Evolutionary conservation across 2,329 filamentous ascomycete genomes (phyloP).

Genomic region (Beauveria australis): DNA sequence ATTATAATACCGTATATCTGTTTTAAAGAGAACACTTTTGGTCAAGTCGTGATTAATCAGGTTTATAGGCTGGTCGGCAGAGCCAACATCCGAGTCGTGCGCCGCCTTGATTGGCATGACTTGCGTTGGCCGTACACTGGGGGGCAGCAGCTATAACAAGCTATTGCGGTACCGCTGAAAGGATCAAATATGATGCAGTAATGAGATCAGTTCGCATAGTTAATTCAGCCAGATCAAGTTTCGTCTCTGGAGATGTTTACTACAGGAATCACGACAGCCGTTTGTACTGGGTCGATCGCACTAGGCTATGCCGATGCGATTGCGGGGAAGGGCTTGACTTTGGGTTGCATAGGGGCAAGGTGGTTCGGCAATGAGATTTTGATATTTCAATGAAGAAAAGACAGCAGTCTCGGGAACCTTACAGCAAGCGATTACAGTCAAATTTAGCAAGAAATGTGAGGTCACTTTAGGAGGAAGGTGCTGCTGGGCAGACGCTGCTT

Average conservation of each 20-base stretch:
- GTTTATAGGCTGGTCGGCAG: neutral
- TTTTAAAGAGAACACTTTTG: conserved; percentile 20
- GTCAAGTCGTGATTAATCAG: conserved; percentile 15
- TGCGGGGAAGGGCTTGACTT: neutral
- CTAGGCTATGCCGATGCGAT: neutral
- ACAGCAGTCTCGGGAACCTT: too few relatives aligned
- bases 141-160: neutral
- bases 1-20: conserved; percentile 18
- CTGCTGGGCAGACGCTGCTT: neutral
- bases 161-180: too few relatives aligned
- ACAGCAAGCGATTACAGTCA: too few relatives aligned
- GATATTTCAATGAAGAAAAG: neutral
- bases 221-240: neutral
- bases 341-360: neutral
- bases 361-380: neutral
- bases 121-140: neutral
- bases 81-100: conserved; percentile 15
- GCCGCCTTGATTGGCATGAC: conserved; percentile 15
- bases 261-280: neutral
- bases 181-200: neutral
- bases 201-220: neutral
- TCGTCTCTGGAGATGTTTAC: neutral
- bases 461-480: neutral
- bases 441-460: neutral
- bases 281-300: neutral